Base-by-base conservation (phyloP, 805 yeast genomes). In the Ogataea nonfermentans region DNA sequence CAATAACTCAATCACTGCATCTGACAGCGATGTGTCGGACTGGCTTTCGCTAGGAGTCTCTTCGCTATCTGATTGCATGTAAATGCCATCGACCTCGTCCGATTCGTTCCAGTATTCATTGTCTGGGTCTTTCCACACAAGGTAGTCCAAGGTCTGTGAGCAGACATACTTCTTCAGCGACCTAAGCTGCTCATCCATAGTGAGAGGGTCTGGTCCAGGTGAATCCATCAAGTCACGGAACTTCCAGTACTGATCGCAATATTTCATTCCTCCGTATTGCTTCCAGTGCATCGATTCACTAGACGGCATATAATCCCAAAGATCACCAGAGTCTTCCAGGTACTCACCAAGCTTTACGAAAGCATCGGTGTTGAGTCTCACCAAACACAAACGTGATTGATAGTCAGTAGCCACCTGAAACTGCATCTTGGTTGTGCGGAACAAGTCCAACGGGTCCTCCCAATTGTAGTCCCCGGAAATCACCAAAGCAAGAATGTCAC, bases 401-500 rank as follows among this genome's bases (percentile, higher is more conserved):
- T 46, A 29, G 30, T 52, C 50, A 9, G 49, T 43, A 9, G 37
- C 36, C 26, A 50, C 50, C 24, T 49, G 49, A 9, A 56, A 44
- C 32, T 54, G 61, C n/a, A 54, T 12, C 29, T 48, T 54, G 9
- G 57, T 48, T 35, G 48, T 37, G 32, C 31, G 44, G 42, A 56
- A 56, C 29, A 54, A 32, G 30, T 48, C 43, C 13, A 26, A 31
- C 19, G 12, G 14, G 11, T 32, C 20, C n/a, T 13, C 9, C 10
- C 13, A 19, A 10, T 12, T 13, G 20, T 14, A 24, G 14, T 23
- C 24, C 30, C 32, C 36, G 5, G 32, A 33, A n/a, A 46, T 12
- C 10, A 52, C 49, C 11, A 56, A 35, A 7, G 58, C 54, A 24
- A 55, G 28, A 14, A 53, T 35, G 32, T 53, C 58, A n/a, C 59